These are phyloP conservation scores for Harringtonia aguacate DNA, from an alignment of 2,329 filamentous ascomycete genomes.

Conservation along the genomic window DNA sequence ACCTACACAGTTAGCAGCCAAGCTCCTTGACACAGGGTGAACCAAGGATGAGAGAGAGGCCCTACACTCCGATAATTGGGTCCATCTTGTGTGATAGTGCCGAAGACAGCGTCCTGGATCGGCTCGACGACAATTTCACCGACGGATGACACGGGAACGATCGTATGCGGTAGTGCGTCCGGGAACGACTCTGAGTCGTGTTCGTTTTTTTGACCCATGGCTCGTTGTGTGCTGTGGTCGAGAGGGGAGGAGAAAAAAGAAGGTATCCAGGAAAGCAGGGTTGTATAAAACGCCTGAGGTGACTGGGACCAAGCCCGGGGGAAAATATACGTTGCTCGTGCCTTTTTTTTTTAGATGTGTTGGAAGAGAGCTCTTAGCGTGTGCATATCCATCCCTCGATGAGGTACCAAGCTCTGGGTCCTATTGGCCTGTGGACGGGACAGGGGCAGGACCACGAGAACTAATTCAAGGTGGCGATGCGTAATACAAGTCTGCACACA, in stretches of 20 bases:
- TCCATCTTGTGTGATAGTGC: constrained; percentile 1
- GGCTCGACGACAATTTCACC: not conserved
- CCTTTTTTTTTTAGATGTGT: no score
- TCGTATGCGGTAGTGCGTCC: not conserved
- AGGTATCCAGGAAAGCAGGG: not conserved
- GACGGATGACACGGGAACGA: not conserved
- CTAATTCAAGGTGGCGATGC: no score
- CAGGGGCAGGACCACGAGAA: no score
- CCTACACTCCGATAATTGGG: constrained; percentile 3
- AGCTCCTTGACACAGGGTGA: not conserved
- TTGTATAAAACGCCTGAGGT: not conserved
- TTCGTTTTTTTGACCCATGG: not conserved
- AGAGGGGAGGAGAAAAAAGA: not conserved
- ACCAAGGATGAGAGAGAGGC: not conserved
- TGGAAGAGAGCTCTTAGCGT: no score
- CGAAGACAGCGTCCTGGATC: constrained; percentile 1
- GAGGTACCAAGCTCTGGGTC: no score
- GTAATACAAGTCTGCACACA: no score
- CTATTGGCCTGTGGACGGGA: no score
- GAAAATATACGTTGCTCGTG: no score
- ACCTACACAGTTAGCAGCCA: constrained; percentile 15
- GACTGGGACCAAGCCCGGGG: no score
- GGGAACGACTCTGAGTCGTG: not conserved
- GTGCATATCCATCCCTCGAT: no score
- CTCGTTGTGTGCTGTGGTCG: not conserved